phyloP scores from a whole-genome alignment of 2,329 filamentous ascomycete species.

The Zymoseptoria tritici region DNA sequence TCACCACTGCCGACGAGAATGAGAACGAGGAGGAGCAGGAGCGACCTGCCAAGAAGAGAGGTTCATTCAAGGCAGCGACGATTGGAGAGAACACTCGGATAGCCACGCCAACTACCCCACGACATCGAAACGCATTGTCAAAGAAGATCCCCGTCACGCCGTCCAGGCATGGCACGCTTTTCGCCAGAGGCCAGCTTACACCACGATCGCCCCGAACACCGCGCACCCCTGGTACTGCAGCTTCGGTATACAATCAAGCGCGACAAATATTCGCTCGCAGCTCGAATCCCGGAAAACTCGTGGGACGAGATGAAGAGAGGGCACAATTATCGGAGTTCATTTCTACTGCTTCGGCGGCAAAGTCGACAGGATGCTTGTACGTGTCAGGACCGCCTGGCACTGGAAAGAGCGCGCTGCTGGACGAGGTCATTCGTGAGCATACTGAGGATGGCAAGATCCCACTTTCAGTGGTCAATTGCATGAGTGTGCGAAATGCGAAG shows the following conservation, averaged over 20 bases:
- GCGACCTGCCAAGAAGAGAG: conserved; percentile 30
- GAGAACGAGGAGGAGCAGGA: conserved; percentile 33
- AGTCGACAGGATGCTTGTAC: conserved; percentile 75
- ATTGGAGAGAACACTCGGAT: conserved; percentile 24
- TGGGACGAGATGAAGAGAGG: conserved; percentile 67
- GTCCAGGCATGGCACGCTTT: conserved; percentile 66
- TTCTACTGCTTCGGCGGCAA: conserved; percentile 51
- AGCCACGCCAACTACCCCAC: conserved; percentile 59
- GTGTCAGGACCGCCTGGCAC: conserved; percentile 94
- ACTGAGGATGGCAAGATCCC: conserved; percentile 48
- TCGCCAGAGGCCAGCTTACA: conserved; percentile 66
- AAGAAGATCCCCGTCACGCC: conserved; percentile 67
- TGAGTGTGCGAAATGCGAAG: conserved; percentile 83
- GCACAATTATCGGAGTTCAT: conserved; percentile 64
- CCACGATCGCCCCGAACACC: conserved; percentile 73
- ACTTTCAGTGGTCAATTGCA: conserved; percentile 85
- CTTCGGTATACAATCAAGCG: conserved; percentile 78
- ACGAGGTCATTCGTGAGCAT: conserved; percentile 62
- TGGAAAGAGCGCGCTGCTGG: conserved; percentile 90
- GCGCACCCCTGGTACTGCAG: conserved; percentile 55
- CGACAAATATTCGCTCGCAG: conserved; percentile 81
- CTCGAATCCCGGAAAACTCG: conserved; percentile 63
- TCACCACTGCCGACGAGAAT: conserved; percentile 31
- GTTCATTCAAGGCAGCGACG: conserved; percentile 21
- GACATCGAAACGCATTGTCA: conserved; percentile 71